Conservation (phyloP, 2,329 filamentous ascomycete genomes). For the Aphanoascus verrucosus region DNA sequence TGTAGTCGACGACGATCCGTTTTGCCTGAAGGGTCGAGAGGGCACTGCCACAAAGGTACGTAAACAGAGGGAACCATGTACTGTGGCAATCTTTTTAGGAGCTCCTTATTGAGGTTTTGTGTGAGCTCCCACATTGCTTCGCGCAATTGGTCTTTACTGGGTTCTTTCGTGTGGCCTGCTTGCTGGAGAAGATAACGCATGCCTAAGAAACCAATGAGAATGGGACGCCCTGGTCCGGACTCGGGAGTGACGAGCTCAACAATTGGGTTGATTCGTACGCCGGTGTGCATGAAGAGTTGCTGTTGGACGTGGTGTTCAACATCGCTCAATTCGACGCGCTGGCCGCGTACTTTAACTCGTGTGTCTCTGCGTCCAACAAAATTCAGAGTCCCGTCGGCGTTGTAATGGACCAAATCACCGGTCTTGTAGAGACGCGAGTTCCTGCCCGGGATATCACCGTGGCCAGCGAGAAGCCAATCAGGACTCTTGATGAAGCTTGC, state of each 20-base stretch:
- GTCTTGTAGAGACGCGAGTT: conserved; percentile 18
- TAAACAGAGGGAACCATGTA: conserved; percentile 8
- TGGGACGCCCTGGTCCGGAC: too few relatives aligned
- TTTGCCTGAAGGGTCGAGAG: not conserved
- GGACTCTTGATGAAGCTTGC: conserved; percentile 18
- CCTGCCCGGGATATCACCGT: not conserved
- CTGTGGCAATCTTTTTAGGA: conserved; percentile 24
- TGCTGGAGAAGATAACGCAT: too few relatives aligned
- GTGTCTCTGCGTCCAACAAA: conserved; percentile 21
- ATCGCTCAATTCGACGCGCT: conserved; percentile 73
- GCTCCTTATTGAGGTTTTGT: conserved; percentile 7
- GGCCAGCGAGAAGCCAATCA: conserved; percentile 11
- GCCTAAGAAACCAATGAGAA: too few relatives aligned
- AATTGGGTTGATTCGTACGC: too few relatives aligned
- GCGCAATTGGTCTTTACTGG: too few relatives aligned
- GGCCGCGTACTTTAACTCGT: conserved; percentile 76
- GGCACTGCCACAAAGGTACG: not conserved
- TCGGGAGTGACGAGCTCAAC: too few relatives aligned
- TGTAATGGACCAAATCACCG: conserved; percentile 19
- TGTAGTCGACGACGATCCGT: conserved; percentile 20
- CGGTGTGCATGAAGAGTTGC: not conserved
- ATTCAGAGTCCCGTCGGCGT: conserved; percentile 14
- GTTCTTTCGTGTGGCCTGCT: too few relatives aligned
- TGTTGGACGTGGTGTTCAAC: conserved; percentile 57
- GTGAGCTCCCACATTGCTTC: too few relatives aligned